Evolutionary conservation across 768 basidiomycete species (phyloP), one percentile per base, ranked within the genome.

Genomic region (Lentinula guzmanii): DNA sequence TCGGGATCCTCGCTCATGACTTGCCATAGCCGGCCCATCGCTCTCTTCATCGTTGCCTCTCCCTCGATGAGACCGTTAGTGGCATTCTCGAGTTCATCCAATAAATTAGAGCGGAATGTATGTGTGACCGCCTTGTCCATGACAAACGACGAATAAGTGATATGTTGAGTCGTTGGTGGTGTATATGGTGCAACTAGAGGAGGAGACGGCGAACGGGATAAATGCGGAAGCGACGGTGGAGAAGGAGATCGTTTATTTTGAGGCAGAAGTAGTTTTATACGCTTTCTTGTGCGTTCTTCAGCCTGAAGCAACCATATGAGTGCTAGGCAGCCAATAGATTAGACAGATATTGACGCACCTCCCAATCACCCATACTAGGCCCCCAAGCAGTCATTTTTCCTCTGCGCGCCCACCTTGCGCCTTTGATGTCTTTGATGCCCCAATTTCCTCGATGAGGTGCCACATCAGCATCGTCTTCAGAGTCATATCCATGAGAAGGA

Each of bases 371-470:
- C 77, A 86, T 84, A 52, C 83, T 82, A 21, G 92, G 91, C 33
- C 90, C 91, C 93, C 93, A 95, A 13, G 86, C 78, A 33, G 85
- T 83, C 62, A 93, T 84, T 73, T 95, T 94, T 51, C 92, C 90
- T 69, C 80, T 83, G 16, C 91, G 83, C 53, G 90, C 80, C 91
- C 91, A 94, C 69, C 91, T 80, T 18, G 90, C 84, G n/a, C 86
- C 86, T 69, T 85, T 85, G 61, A 79, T 73, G 9, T 80, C 82
- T 74, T 95, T 95, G 62, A 86, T 83, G 2, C 93, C 93, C 91
- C 93, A 94, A 66, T 95, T 95, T 39, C 93, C 89, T 48, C 79
- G 76, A 11, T 77, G 77, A 43, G 79, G 73, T 35, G 79, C 77
- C 59, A 77, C 72, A 56, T 72, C 65, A 51, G 34, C 45, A 60